Evolutionary conservation across 345 rosid genomes (phyloP).

Genomic region (Eucalyptus polyanthemos): DNA sequence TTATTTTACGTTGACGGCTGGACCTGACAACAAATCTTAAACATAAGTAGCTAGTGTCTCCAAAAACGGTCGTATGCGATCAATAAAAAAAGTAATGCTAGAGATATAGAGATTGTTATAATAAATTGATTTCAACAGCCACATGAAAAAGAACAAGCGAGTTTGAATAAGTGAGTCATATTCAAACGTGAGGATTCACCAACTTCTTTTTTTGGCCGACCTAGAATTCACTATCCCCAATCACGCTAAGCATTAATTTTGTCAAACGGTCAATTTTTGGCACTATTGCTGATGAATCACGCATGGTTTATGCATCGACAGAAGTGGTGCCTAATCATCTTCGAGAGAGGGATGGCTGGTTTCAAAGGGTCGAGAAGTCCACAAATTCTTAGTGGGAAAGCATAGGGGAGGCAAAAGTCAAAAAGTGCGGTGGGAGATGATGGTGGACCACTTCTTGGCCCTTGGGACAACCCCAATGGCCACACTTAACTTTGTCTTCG

Average conservation of each 20-base stretch:
- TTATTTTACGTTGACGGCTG: too few relatives aligned
- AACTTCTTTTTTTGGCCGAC: background rate
- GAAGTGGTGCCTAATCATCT: background rate
- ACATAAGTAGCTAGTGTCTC: background rate
- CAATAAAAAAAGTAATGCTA: background rate
- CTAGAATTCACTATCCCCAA: background rate
- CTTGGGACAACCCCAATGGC: background rate
- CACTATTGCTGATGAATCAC: background rate
- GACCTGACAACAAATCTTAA: background rate
- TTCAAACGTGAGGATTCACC: background rate
- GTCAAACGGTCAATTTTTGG: background rate
- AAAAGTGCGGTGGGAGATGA: slow-evolving; percentile 20
- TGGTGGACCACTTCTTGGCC: background rate
- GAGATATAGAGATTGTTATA: background rate
- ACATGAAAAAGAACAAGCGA: background rate
- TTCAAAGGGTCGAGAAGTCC: background rate
- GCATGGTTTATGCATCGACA: background rate
- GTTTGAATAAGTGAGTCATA: background rate
- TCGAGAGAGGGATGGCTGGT: background rate
- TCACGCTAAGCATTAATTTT: background rate
- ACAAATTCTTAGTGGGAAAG: background rate
- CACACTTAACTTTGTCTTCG: background rate
- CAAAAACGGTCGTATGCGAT: background rate
- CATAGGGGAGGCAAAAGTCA: slow-evolving; percentile 18
- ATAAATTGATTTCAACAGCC: background rate